Conservation (phyloP, 768 basidiomycete species). For the Leccinellum luteum region DNA sequence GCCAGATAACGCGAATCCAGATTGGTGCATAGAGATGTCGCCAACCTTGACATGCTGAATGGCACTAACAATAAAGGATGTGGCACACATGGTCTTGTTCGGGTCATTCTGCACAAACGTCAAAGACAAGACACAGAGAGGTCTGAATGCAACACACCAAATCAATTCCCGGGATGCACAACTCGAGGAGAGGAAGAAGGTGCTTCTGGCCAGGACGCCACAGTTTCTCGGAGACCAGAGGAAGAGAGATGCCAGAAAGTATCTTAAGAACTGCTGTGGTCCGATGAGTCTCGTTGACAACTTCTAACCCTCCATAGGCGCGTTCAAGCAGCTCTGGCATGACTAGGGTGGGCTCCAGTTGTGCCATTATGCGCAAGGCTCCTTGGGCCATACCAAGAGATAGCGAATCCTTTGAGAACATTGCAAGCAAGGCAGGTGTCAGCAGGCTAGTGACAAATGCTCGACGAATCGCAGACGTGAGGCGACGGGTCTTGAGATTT, state of each 20-base stretch:
- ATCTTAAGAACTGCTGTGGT: constrained; percentile 90
- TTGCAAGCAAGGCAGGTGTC: constrained; percentile 85
- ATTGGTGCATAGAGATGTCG: constrained; percentile 63
- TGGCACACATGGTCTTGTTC: constrained; percentile 73
- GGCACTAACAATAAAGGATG: constrained; percentile 71
- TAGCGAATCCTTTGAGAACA: constrained; percentile 84
- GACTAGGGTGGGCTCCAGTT: constrained; percentile 78
- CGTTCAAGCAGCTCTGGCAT: constrained; percentile 92
- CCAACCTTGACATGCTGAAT: constrained; percentile 78
- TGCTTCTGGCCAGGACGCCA: constrained; percentile 91
- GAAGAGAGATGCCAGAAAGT: constrained; percentile 71
- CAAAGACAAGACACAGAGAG: background rate
- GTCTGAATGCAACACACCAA: constrained; percentile 44
- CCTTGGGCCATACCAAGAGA: constrained; percentile 82
- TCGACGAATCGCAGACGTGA: constrained; percentile 78
- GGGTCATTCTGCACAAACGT: constrained; percentile 63
- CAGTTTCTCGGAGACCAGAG: constrained; percentile 70
- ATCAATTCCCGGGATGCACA: constrained; percentile 91
- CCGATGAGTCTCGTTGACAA: constrained; percentile 91
- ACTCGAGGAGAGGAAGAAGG: constrained; percentile 80
- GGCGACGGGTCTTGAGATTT: constrained; percentile 55
- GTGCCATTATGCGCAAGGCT: constrained; percentile 71
- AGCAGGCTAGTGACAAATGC: constrained; percentile 79
- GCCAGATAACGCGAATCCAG: constrained; percentile 52
- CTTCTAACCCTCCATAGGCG: constrained; percentile 88